phyloP scores from a whole-genome alignment of 2,329 filamentous ascomycete species.

The Ophiosphaerella narmari region DNA sequence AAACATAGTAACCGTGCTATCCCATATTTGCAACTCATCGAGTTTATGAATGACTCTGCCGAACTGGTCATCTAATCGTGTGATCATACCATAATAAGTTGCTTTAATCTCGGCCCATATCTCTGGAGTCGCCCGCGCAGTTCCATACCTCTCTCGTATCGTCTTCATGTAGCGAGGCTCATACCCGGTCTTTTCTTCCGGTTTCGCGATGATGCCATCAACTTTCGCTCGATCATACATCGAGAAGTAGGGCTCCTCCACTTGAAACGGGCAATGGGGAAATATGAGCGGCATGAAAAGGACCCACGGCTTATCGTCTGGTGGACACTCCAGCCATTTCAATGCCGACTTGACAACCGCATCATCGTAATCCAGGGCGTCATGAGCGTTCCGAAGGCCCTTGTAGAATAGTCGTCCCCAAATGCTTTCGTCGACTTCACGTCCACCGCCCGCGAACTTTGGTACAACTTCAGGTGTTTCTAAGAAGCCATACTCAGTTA shows the following conservation, averaged over 20 bases:
- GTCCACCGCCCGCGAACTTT: constrained; percentile 2
- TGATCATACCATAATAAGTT: constrained; percentile 56
- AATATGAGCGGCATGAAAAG: constrained; percentile 52
- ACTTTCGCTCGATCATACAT: constrained; percentile 48
- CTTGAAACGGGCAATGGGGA: constrained; percentile 54
- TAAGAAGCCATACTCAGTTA: constrained; percentile 54
- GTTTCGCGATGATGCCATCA: constrained; percentile 5
- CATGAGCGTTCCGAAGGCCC: constrained; percentile 43
- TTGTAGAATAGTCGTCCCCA: constrained; percentile 51
- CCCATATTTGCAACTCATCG: constrained; percentile 43
- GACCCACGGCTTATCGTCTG: constrained; percentile 47
- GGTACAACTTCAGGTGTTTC: constrained; percentile 24
- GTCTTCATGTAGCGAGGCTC: constrained; percentile 51
- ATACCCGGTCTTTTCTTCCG: constrained; percentile 45
- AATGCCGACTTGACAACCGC: constrained; percentile 49
- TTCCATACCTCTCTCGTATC: too few relatives aligned
- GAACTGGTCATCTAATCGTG: constrained; percentile 54
- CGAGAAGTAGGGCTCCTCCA: constrained; percentile 56
- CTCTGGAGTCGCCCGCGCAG: constrained; percentile 42
- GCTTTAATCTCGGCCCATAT: constrained; percentile 53
- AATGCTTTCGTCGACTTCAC: constrained; percentile 32
- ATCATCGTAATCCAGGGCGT: constrained; percentile 54
- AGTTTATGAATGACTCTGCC: constrained; percentile 46
- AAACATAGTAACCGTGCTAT: constrained; percentile 51
- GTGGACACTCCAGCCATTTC: constrained; percentile 52